Percentiles rank a stretch among this genome's conserved stretches.
These are phyloP conservation scores for Ceriops zippeliana DNA, from an alignment of 345 rosid species.

Conservation along the genomic window DNA sequence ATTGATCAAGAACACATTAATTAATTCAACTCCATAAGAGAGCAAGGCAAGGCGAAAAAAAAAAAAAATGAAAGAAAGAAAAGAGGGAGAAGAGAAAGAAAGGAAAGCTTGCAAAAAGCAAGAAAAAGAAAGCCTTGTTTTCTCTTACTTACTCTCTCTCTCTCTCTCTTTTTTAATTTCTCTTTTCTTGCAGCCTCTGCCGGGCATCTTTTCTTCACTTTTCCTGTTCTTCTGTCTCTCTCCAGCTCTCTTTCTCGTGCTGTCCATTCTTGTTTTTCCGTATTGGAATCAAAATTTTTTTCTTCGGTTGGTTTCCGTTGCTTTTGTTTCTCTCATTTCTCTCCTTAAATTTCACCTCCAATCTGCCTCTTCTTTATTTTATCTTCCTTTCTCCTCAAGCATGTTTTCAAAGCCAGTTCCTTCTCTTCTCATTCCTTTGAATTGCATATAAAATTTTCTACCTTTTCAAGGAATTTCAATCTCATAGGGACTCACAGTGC, in stretches of 20 bases:
- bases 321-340: conserved; percentile 19
- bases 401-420: conserved; percentile 31
- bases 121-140: conserved; percentile 30
- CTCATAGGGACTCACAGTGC: conserved; percentile 23
- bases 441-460: conserved; percentile 7
- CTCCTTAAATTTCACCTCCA: conserved; percentile 7
- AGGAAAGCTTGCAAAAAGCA: conserved; percentile 40
- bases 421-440: conserved; percentile 20
- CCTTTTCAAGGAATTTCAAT: conserved; percentile 18
- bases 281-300: conserved; percentile 30
- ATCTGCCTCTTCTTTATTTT: conserved; percentile 19
- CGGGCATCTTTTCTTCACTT: conserved; percentile 55
- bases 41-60: too few relatives aligned
- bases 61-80: conserved; percentile 5
- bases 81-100: not conserved
- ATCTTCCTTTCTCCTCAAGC: conserved; percentile 21
- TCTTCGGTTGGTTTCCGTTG: conserved; percentile 4
- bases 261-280: conserved; percentile 17
- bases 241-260: not conserved
- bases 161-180: not conserved
- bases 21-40: not conserved
- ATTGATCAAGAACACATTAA: conserved; percentile 9
- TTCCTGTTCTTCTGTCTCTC: conserved; percentile 19
- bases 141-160: not conserved
- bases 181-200: conserved; percentile 50